These are phyloP conservation scores for Colletotrichum theobromicola DNA, from an alignment of 2,329 filamentous ascomycete genomes.

Conservation along the genomic window DNA sequence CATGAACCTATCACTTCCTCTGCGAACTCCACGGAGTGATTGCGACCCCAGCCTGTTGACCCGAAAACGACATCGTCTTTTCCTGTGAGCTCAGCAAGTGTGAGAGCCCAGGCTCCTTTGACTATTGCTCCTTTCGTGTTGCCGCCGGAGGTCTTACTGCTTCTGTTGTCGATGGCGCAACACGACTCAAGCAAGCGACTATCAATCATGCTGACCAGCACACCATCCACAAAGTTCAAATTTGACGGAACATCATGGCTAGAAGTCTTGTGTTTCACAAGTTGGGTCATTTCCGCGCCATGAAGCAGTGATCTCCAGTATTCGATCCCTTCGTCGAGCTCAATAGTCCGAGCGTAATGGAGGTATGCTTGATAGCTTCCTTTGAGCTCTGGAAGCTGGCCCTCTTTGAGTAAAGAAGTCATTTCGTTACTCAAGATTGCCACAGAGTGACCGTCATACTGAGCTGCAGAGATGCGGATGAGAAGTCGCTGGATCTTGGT, in stretches of 20 bases:
- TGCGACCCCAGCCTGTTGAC: conserved; percentile 2
- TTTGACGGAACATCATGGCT: background rate
- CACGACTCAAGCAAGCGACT: background rate
- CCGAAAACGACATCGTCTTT: background rate
- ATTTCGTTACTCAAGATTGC: conserved; percentile 54
- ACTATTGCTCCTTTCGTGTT: background rate
- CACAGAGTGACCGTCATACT: conserved; percentile 53
- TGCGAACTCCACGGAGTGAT: background rate
- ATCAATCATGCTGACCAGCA: background rate
- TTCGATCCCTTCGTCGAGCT: conserved; percentile 37
- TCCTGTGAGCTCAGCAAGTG: background rate
- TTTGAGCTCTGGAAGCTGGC: conserved; percentile 13
- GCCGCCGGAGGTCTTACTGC: background rate
- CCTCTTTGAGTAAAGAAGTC: conserved; percentile 43
- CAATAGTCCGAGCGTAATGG: conserved; percentile 48
- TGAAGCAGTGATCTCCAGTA: conserved; percentile 52
- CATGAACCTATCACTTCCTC: conserved; percentile 9
- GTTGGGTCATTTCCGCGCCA: conserved; percentile 49
- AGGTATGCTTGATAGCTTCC: conserved; percentile 46
- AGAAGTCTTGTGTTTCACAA: background rate
- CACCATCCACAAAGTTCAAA: background rate
- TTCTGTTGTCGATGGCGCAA: background rate
- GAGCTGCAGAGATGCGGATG: conserved; percentile 52
- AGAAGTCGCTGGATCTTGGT: conserved; percentile 34
- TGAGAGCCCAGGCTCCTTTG: background rate